phyloP scores from a whole-genome alignment of 2,329 filamentous ascomycete genomes.

The Penicillium sp. region DNA sequence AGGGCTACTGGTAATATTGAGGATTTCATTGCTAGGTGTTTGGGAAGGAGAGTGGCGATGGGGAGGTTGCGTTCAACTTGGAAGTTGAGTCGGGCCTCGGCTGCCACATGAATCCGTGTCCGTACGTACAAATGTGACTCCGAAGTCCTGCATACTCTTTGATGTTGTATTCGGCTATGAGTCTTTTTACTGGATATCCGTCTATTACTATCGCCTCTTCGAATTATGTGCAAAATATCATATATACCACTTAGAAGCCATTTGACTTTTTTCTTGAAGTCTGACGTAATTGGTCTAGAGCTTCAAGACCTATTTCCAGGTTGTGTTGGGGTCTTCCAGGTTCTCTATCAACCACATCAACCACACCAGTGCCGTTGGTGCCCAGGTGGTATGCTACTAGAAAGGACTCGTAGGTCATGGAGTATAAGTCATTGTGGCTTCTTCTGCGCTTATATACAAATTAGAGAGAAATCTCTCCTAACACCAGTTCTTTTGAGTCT shows the following conservation, averaged over 20 bases:
- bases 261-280: not conserved
- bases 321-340: not conserved
- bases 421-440: conserved; percentile 21
- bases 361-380: too few species aligned
- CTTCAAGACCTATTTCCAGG: not conserved
- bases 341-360: not conserved
- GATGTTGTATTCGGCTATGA: too few species aligned
- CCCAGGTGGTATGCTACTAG: too few species aligned
- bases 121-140: not conserved
- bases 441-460: conserved; percentile 37
- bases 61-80: conserved; percentile 16
- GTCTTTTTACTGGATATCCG: too few species aligned
- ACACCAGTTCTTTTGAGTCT: conserved; percentile 32
- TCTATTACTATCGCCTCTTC: not conserved
- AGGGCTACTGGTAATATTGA: conserved; percentile 45
- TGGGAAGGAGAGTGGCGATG: conserved; percentile 10
- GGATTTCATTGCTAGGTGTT: conserved; percentile 38
- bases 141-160: not conserved
- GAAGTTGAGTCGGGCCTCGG: conserved; percentile 12
- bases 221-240: not conserved
- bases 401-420: not conserved
- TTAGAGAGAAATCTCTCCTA: conserved; percentile 26
- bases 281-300: not conserved
- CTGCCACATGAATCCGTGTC: conserved; percentile 10
- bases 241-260: not conserved